Conservation (phyloP, 345 rosid genomes). For the Arabidopsis thaliana region DNA sequence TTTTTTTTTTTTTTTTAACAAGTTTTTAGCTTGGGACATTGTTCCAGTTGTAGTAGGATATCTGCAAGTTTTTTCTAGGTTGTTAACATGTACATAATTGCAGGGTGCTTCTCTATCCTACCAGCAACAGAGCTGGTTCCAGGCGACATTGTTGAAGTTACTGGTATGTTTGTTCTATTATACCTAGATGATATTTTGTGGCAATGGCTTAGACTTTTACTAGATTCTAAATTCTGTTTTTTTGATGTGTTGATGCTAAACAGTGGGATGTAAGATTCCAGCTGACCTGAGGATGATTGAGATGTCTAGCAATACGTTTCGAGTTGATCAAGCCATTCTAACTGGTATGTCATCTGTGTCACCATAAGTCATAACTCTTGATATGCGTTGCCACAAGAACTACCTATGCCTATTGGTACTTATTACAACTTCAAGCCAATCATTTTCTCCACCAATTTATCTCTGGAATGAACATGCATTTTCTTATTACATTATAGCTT, state of each 20-base stretch:
- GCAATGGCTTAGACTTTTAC: slow-evolving; percentile 16
- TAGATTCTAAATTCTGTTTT: slow-evolving; percentile 21
- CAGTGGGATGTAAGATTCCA: slow-evolving; percentile 98
- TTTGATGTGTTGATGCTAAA: slow-evolving; percentile 38
- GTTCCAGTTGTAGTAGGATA: slow-evolving; percentile 20
- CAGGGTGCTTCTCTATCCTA: slow-evolving; percentile 98
- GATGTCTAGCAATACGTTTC: slow-evolving; percentile 83
- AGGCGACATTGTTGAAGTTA: slow-evolving; percentile 95
- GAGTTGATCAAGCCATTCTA: slow-evolving; percentile 98
- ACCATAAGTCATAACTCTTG: slow-evolving; percentile 12
- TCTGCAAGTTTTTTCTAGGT: slow-evolving; percentile 31
- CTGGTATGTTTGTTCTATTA: slow-evolving; percentile 55
- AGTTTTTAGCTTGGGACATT: neutral
- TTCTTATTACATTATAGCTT: slow-evolving; percentile 23
- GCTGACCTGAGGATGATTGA: slow-evolving; percentile 98
- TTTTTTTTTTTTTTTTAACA: neutral
- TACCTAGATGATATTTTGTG: slow-evolving; percentile 16
- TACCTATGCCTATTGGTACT: slow-evolving; percentile 18
- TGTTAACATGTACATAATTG: slow-evolving; percentile 34
- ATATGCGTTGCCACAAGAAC: slow-evolving; percentile 33
- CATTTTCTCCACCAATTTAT: neutral
- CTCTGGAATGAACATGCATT: slow-evolving; percentile 16
- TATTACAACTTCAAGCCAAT: slow-evolving; percentile 24
- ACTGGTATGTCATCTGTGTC: slow-evolving; percentile 62
- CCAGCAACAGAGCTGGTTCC: slow-evolving; percentile 96